Base-by-base conservation (phyloP, 2,329 filamentous ascomycete genomes). In the Colletotrichum sp. region DNA sequence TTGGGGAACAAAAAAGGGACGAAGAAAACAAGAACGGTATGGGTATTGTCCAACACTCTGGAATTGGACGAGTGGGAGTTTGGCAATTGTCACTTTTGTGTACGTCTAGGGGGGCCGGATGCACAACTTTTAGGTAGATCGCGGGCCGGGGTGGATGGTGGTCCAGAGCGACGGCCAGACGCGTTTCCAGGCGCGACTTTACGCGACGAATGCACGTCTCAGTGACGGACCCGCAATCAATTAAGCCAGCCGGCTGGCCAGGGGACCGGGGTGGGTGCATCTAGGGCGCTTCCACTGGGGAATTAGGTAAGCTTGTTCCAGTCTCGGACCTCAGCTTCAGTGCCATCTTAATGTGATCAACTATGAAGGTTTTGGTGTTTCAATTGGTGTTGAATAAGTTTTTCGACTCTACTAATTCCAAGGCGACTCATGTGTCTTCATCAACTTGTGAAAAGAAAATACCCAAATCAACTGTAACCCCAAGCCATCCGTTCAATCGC, bases 181-280 rank as follows among this genome's bases (percentile, higher is more conserved):
- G 77, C 77, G 77, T 74, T 24, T n/a, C 8, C 5, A 64, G n/a
- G 62, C 77, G 77, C 77, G 77, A 68, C 69, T 76, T 75, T 73
- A 78, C 77, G 77, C 77, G 77, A 77, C 66, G 39, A 18, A 30
- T 57, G 71, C 75, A 69, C 71, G 68, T 32, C 72, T 72, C 44
- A 63, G 32, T 34, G 18, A 34, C n/a, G 64, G 15, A 55, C 60
- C 69, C 71, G 52, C 30, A 66, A 39, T 78, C 77, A 78, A 78
- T 78, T 78, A 78, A 78, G 59, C 28, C 26, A 60, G 57, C 59
- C 30, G 28, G 44, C 44, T 52, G n/a, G 6, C 44, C 44, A 52
- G 44, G 44, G 44, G 59, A 32, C 28, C n/a, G 28, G 59, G 59
- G 9, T n/a, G 59, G 12, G 10, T 32, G 26, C 59, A 60, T 34